Base-by-base conservation (phyloP, 352 stramenopile genomes). In the Pythium aphanidermatum region DNA sequence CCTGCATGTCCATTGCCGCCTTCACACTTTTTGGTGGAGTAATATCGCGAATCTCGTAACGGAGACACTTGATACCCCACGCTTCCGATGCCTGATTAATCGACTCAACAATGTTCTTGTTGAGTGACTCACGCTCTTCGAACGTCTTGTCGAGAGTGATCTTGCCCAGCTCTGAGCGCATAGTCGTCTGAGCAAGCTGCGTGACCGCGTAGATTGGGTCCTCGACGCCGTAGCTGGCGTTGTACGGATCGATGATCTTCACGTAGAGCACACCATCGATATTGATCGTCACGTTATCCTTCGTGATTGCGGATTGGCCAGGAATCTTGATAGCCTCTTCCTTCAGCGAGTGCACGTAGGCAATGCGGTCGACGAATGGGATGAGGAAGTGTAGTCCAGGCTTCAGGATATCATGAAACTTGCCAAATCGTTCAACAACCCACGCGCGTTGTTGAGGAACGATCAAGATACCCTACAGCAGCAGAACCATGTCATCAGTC, bases 131-230 rank as follows among this genome's bases (percentile, higher is more conserved):
- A 37, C 87, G 80, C 75, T 96, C 87, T 50, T 96, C 86, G 50
- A 96, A 96, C 13, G 86, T 96, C 73, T 95, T 95, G 67, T 96
- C 87, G 32, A 96, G 74, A 44, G 85, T 95, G 66, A 96, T 95
- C 53, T 96, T 96, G 35, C 87, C 87, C 27, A 96, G 63, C 46
- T 96, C 87, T 1, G 82, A 95, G 20, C 87, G 83, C 87, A 96
- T 96, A 7, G 86, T 95, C 26, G 87, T 93, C 61, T 96, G 87
- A 25, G 87, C 87, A 31, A 96, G 73, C 62, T 96, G 87, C 35
- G 82, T 92, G 25, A 96, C 79, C 5, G 87, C 87, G 61, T 95
- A 96, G 25, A 95, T 69, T 9, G 83, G 72, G 50, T 96, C 80
- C 45, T 95, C 82, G 9, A 95, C 74, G 27, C 83, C 82, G 46